These are phyloP conservation scores for Leccinum angustisporum DNA, from an alignment of 1,284 basidiomycete genomes.

Conservation along the genomic window DNA sequence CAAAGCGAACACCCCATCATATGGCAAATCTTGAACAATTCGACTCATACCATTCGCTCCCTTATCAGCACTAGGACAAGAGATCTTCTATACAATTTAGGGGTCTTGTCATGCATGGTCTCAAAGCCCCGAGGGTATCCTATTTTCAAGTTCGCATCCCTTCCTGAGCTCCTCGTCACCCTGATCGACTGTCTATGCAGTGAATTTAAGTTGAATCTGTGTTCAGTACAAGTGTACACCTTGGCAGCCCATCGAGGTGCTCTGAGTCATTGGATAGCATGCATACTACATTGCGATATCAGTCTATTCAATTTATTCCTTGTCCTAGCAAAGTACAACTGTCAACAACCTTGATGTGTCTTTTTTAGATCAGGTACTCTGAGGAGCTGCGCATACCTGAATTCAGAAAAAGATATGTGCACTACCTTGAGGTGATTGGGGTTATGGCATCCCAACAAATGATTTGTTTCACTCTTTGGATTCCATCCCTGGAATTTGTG, in stretches of 20 bases:
- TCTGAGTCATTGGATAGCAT: not conserved
- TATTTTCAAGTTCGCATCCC: not conserved
- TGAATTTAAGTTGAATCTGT: not conserved
- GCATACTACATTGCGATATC: constrained; percentile 6
- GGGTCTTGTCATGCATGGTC: not conserved
- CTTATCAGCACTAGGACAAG: not conserved
- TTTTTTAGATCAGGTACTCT: not conserved
- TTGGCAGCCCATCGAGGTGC: constrained; percentile 2
- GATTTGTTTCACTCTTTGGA: too few species aligned
- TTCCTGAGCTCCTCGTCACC: not conserved
- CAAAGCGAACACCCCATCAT: not conserved
- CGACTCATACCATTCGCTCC: constrained; percentile 1
- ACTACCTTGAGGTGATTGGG: constrained; percentile 1
- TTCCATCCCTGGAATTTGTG: not conserved
- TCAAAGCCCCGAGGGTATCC: not conserved
- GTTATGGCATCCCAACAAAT: not conserved
- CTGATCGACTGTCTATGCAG: not conserved
- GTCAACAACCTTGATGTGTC: not conserved
- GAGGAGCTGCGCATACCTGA: not conserved
- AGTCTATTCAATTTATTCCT: constrained; percentile 12
- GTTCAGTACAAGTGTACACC: not conserved
- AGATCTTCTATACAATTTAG: not conserved
- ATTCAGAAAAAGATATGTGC: not conserved
- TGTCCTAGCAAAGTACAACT: not conserved
- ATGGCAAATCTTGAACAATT: not conserved